A percentile compares a stretch with the other conserved stretches of the same genome.
Evolutionary conservation across 768 basidiomycete genomes (phyloP).

Genomic region (Dictyophora rubrovolvata): DNA sequence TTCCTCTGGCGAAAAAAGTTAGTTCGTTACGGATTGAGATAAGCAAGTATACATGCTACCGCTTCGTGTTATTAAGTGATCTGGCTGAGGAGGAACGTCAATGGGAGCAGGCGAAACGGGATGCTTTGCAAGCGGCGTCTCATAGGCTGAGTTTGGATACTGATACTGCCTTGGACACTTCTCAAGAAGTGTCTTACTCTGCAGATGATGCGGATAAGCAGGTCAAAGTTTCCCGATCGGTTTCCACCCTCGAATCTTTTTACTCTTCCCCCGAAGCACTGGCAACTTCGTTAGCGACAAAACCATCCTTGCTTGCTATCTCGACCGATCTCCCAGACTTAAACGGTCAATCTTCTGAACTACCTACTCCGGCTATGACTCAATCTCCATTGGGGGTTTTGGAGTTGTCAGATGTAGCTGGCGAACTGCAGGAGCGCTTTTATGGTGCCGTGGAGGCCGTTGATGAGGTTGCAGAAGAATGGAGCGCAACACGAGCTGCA

Average conservation of each 20-base stretch:
- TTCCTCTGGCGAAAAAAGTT: constrained; percentile 53
- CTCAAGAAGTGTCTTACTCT: constrained; percentile 15
- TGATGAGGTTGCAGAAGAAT: constrained; percentile 76
- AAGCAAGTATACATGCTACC: constrained; percentile 63
- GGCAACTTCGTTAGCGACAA: background rate
- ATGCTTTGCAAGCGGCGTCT: constrained; percentile 67
- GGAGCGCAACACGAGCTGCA: constrained; percentile 77
- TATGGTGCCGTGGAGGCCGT: constrained; percentile 34
- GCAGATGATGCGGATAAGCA: constrained; percentile 23
- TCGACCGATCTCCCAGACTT: constrained; percentile 10
- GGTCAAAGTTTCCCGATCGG: constrained; percentile 12
- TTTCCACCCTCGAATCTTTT: constrained; percentile 48
- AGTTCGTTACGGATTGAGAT: constrained; percentile 62
- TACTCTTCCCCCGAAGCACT: constrained; percentile 50
- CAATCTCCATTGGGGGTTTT: constrained; percentile 14
- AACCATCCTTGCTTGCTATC: background rate
- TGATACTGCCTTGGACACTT: constrained; percentile 8
- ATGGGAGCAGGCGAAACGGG: constrained; percentile 53
- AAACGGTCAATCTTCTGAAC: background rate
- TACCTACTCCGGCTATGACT: background rate
- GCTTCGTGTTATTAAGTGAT: constrained; percentile 64
- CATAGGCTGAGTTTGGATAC: constrained; percentile 38
- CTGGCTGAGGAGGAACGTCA: constrained; percentile 59
- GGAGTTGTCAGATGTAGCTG: constrained; percentile 12
- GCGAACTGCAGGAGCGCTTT: constrained; percentile 33